Percentiles rank a stretch among this genome's conserved stretches.
phyloP scores from a whole-genome alignment of 176 grass and related monocot species.

The Musa acuminata region DNA sequence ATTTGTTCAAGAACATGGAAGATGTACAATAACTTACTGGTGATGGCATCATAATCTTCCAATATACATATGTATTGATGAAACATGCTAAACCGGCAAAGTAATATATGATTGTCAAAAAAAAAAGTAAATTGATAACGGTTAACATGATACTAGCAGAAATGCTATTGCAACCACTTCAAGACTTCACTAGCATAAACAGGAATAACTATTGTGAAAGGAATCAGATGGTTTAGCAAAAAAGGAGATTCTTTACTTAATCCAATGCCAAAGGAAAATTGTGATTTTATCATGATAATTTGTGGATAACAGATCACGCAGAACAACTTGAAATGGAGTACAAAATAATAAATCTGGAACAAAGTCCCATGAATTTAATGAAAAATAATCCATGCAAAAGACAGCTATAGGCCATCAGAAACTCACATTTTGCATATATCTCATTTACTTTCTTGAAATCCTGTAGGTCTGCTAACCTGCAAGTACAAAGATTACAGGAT shows the following conservation, averaged over 20 bases:
- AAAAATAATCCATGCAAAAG: background rate
- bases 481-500: conserved; percentile 2
- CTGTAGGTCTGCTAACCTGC: conserved; percentile 79
- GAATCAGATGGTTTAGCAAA: background rate
- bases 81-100: background rate
- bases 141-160: too few relatives aligned
- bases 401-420: background rate
- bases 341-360: background rate
- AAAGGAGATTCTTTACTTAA: background rate
- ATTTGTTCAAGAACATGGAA: background rate
- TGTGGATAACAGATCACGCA: background rate
- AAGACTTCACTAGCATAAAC: background rate
- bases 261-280: background rate
- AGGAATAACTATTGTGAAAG: background rate
- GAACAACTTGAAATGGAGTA: background rate
- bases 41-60: background rate
- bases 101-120: too few relatives aligned
- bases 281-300: background rate
- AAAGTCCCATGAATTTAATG: background rate
- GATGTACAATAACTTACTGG: too few relatives aligned
- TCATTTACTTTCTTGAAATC: conserved; percentile 99
- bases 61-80: background rate
- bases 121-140: too few relatives aligned
- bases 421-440: conserved; percentile 87
- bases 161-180: background rate